Conservation (phyloP, 2,329 filamentous ascomycete genomes). For the Colletotrichum eleusines region DNA sequence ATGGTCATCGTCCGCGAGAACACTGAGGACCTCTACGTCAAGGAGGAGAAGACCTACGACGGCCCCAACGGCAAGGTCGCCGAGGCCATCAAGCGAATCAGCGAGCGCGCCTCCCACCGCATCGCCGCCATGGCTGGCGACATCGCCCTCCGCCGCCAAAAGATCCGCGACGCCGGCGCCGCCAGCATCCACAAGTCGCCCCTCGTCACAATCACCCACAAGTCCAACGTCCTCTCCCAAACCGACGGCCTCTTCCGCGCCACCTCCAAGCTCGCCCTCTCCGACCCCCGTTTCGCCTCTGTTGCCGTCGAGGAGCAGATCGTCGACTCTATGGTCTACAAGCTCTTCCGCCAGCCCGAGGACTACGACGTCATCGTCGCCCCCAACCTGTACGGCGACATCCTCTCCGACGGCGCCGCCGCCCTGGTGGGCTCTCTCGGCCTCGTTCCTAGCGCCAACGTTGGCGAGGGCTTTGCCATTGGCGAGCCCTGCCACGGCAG, state of each 20-base stretch:
- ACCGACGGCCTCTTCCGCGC: conserved; percentile 96
- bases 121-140: conserved; percentile 96
- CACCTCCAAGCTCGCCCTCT: conserved; percentile 80
- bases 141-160: conserved; percentile 88
- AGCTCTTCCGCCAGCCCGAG: conserved; percentile 95
- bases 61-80: conserved; percentile 83
- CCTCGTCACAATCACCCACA: conserved; percentile 96
- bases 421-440: conserved; percentile 89
- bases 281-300: conserved; percentile 70
- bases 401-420: conserved; percentile 94
- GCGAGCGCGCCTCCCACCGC: conserved; percentile 83
- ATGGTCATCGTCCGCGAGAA: conserved; percentile 99
- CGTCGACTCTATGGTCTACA: conserved; percentile 99
- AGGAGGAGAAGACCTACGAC: conserved; percentile 90
- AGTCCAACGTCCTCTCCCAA: conserved; percentile 96
- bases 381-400: conserved; percentile 97
- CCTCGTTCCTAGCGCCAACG: conserved; percentile 94
- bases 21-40: conserved; percentile 98
- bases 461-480: conserved; percentile 93
- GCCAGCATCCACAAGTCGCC: conserved; percentile 74
- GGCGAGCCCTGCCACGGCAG: conserved; percentile 98
- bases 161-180: conserved; percentile 73
- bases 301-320: conserved; percentile 94
- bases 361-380: conserved; percentile 98
- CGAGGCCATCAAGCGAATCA: conserved; percentile 98